Evolutionary conservation across 2,329 filamentous ascomycete genomes (phyloP), one percentile per base, ranked within the genome.

Genomic region (Paecilomyces sp.): DNA sequence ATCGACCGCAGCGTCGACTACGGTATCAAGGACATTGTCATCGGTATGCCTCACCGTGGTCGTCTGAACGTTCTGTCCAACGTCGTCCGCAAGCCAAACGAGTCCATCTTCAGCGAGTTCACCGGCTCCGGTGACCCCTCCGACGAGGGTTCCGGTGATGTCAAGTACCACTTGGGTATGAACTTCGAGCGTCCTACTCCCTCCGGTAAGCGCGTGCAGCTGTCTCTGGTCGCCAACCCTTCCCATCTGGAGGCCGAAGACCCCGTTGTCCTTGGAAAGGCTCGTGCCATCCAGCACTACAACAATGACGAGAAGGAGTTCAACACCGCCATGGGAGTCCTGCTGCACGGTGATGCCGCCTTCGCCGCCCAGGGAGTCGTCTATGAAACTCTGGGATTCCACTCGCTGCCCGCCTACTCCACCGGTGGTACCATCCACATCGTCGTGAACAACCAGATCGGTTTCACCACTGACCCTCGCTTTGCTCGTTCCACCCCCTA

Each of bases 121-220:
- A 90, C 91, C 63, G 94, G 94, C 68, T 91, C 89, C 54, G 81
- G 89, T 24, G 91, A 91, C 72, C 90, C 91, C 58, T 89, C 90
- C 67, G 94, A 97, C 68, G 93, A 99, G 80, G 94, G 94, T 61
- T 97, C 94, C 60, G 94, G 94, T 70, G 94, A 99, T 76, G 94
- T 99, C 78, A 99, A 99, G 80, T 99, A 99, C 81, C 94, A 99
- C 81, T 82, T 99, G 71, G 94, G 94, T 74, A 99, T 99, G 94
- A 99, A 99, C 83, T 99, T 99, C 68, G 94, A 99, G 82, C 91
- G 94, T 64, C 94, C 94, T 58, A 99, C 94, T 9, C 94, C 94
- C 61, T 97, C 93, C 52, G 94, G 94, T 70, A 97, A 97, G 85
- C 94, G 94, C 65, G 94, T 99, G n/a, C 94, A 99, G 81, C 87